Base-by-base conservation (phyloP, 805 yeast species). In the Brettanomyces sp. region DNA sequence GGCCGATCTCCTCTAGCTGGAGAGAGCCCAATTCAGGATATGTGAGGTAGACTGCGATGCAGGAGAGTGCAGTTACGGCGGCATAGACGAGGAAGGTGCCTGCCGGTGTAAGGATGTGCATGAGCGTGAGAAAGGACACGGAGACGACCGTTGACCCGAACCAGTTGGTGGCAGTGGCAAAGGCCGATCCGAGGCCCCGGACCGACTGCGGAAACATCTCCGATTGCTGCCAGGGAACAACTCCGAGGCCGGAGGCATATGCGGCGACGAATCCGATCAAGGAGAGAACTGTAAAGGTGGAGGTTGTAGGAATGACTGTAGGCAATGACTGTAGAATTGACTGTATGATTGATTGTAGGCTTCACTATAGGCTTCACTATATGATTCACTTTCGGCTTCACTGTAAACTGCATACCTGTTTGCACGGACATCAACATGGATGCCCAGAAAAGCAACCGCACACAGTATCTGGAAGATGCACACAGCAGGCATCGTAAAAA, bases 181-280 rank as follows among this genome's bases (percentile, higher is more conserved):
- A 51, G 4, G 66, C 58, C 4, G 72, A 69, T 14, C 80, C 81
- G 37, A 73, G 55, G 12, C 79, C 73, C 49, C 81, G 65, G 22
- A 76, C 77, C 44, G 70, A 72, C 52, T 76, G 80, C 3, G 79
- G 74, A 51, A 76, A 76, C 46, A 76, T 64, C 54, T 76, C 81
- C 39, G 76, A 76, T 43, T 78, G 80, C 34, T 76, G 76, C 81
- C 81, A 76, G 1, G 81, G 80, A 36, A 72, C 70, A 56, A 73
- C 74, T 47, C 81, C 81, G 41, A 75, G 67, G 33, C 81, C 80
- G 45, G 72, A 62, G 36, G 80, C 78, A 54, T 75, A 76, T 36
- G 72, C 66, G 2, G 77, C 77, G 32, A 74, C 80, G 54, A 67
- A 75, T 23, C 65, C 55, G 24, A 74, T 72, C 72, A 28, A 28